Percentiles rank a stretch among this genome's conserved stretches.
phyloP scores from a whole-genome alignment of 345 rosid species.

The Salix arbutifolia region DNA sequence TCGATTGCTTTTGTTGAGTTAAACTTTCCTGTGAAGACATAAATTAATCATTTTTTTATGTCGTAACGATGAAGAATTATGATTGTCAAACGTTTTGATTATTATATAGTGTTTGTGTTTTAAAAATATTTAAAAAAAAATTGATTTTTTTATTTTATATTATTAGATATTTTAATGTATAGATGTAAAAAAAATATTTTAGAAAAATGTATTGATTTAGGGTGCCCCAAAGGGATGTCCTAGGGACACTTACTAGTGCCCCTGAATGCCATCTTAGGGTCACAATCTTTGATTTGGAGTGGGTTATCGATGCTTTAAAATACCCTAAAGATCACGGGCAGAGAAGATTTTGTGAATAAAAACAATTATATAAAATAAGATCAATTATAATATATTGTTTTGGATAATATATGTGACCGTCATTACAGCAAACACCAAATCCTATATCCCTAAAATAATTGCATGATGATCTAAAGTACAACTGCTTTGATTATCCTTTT shows the following conservation, averaged over 20 bases:
- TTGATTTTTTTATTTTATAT: too few species aligned
- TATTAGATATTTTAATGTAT: too few species aligned
- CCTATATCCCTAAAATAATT: too few species aligned
- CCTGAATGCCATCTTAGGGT: background rate
- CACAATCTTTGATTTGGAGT: background rate
- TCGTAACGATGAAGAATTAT: background rate
- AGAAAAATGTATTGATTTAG: background rate
- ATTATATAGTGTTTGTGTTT: background rate
- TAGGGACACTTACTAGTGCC: background rate
- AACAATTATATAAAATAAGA: too few species aligned
- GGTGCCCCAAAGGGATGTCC: background rate
- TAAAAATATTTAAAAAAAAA: too few species aligned
- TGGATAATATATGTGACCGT: too few species aligned
- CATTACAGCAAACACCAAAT: too few species aligned
- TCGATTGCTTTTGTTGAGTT: background rate
- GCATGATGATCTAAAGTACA: too few species aligned
- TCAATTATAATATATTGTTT: too few species aligned
- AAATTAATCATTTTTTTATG: background rate
- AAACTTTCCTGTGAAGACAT: background rate
- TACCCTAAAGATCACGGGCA: background rate
- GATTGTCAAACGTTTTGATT: background rate
- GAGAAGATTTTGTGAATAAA: background rate
- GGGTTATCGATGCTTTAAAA: background rate
- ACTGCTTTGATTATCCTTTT: background rate
- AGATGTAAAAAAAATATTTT: too few species aligned